phyloP scores from a whole-genome alignment of 2,329 filamentous ascomycete genomes.

The Pestalotiopsis sp. region DNA sequence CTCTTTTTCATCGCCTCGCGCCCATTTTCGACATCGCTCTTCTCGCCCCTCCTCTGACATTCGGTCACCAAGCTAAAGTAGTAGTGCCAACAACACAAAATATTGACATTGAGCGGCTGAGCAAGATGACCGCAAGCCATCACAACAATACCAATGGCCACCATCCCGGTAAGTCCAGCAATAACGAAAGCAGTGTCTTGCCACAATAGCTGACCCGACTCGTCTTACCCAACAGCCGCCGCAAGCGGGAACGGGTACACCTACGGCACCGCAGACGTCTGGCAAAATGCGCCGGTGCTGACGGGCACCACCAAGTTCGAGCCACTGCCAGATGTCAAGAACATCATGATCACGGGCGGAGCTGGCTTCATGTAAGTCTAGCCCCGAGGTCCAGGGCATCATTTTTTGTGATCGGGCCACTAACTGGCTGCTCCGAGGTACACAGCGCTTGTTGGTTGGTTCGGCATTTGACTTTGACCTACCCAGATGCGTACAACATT shows the following conservation, averaged over 20 bases:
- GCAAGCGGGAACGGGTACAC: conserved; percentile 14
- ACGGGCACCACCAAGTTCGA: conserved; percentile 72
- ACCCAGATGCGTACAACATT: conserved; percentile 74
- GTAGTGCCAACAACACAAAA: not conserved
- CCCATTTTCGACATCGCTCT: not conserved
- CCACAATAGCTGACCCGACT: not conserved
- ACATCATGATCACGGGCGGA: conserved; percentile 83
- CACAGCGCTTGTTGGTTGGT: conserved; percentile 80
- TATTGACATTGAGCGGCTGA: not conserved
- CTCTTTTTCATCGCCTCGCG: not conserved
- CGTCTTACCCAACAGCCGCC: conserved; percentile 17
- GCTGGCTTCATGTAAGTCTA: conserved; percentile 80
- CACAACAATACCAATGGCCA: not conserved
- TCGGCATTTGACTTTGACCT: conserved; percentile 75
- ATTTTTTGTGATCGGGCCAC: not conserved
- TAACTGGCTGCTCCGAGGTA: not conserved
- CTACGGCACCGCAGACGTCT: conserved; percentile 54
- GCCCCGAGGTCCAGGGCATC: not conserved
- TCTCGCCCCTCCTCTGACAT: not conserved
- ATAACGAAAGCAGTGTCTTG: not conserved
- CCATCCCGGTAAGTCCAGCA: conserved; percentile 8
- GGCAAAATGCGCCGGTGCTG: conserved; percentile 72
- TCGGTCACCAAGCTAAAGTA: not conserved
- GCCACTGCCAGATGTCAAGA: conserved; percentile 69
- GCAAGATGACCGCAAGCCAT: conserved; percentile 8